Base-by-base conservation (phyloP, 2,329 filamentous ascomycete genomes). In the Neofusicoccum sp. region DNA sequence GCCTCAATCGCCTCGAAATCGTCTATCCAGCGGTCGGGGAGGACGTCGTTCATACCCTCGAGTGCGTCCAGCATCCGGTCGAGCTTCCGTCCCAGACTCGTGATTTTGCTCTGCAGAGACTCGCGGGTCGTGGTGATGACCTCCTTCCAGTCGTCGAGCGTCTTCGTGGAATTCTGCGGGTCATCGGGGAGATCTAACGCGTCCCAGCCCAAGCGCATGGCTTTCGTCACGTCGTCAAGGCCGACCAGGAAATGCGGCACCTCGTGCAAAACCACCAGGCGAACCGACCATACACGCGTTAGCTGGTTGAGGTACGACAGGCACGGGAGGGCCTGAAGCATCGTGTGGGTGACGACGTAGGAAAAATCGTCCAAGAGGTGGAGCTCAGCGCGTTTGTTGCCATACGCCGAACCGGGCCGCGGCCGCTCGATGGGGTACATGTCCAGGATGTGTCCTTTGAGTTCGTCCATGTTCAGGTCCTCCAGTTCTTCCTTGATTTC, bases 21-120 rank as follows among this genome's bases (percentile, higher is more conserved):
- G 67, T 96, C 91, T 60, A 98, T 85, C 95, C 93, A 99, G 30
- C 79, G 73, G 41, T 96, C 89, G 0, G 95, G 95, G 8, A 99
- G 78, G 0, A 89, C 91, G 69, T 99, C 95, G 44, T 89, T 82
- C 59, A 87, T 82, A 1, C 91, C 93, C 73, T 98, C 95, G 2
- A 98, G 80, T 33, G 85, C 83, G 74, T 99, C 93, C 12, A 99
- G 82, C 84, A 97, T 91, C 54, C 82, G 85, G 72, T 99, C 95
- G 63, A 98, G 80, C 40, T 86, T 83, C 49, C 83, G 83, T 0
- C 91, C 93, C 0, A 92, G 82, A 36, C 82, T 82, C 12, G 84
- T 80, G 34, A 97, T 86, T 65, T 89, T 89, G 33, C 83, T 78
- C 61, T 89, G 86, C 33, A 98, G 78, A 7, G 86, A 80, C 2